Evolutionary conservation across 768 basidiomycete species (phyloP).

Genomic region (Trametes meyenii): DNA sequence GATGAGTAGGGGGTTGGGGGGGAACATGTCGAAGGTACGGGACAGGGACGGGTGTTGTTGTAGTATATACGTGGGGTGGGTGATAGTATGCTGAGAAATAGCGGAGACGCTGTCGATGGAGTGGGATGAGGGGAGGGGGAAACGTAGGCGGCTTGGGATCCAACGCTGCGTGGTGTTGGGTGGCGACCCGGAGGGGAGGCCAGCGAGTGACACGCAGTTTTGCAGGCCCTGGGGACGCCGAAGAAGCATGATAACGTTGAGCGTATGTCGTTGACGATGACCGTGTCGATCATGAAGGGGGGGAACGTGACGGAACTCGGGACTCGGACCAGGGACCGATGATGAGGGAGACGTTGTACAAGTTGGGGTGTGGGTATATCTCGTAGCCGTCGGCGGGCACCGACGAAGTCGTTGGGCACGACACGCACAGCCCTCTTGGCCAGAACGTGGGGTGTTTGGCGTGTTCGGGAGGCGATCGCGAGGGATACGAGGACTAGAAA

Average conservation of each 20-base stretch:
- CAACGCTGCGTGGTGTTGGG: too few relatives aligned
- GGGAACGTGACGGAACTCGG: background rate
- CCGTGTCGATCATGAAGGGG: too few relatives aligned
- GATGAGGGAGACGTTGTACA: background rate
- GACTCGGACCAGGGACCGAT: background rate
- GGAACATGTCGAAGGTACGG: background rate
- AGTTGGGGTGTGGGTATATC: background rate
- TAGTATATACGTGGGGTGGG: constrained; percentile 17
- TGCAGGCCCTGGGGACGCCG: background rate
- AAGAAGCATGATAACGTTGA: background rate
- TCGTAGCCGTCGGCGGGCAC: background rate
- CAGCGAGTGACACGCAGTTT: too few relatives aligned
- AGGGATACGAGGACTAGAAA: background rate
- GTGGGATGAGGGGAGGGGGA: background rate
- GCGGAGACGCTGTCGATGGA: background rate
- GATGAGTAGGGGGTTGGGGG: background rate
- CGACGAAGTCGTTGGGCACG: background rate
- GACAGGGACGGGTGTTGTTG: background rate
- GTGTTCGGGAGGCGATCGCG: background rate
- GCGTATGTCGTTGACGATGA: too few relatives aligned
- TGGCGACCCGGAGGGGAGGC: too few relatives aligned
- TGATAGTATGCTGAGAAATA: background rate
- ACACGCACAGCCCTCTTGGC: too few relatives aligned
- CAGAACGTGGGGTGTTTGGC: too few relatives aligned
- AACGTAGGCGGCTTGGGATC: background rate